These are phyloP conservation scores for Coemansia sp. DNA, from an alignment of 192 early-diverging fungal genomes.

Conservation along the genomic window DNA sequence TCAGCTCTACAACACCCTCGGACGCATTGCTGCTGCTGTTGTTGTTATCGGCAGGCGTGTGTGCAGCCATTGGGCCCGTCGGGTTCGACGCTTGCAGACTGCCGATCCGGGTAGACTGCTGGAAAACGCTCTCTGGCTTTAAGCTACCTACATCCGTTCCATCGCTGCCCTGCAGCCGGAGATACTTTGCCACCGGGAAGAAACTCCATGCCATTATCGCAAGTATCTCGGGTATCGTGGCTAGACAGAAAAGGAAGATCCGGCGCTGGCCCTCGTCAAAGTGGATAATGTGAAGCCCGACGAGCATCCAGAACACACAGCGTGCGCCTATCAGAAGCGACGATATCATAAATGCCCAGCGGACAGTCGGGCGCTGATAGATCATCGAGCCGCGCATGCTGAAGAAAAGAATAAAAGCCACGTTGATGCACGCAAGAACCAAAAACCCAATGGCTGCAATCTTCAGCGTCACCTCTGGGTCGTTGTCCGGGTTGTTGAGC, in stretches of 20 bases:
- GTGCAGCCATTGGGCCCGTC: not conserved
- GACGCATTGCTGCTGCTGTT: not conserved
- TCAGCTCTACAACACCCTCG: conserved; percentile 1
- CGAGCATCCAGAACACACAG: conserved; percentile 50
- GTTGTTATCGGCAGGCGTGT: not conserved
- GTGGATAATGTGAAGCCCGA: conserved; percentile 27
- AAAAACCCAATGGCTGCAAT: conserved; percentile 41
- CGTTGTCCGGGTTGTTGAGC: conserved; percentile 42
- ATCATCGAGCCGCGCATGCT: conserved; percentile 28
- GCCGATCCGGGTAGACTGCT: not conserved
- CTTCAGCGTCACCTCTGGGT: conserved; percentile 25
- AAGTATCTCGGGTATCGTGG: conserved; percentile 30
- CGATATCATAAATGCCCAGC: conserved; percentile 32
- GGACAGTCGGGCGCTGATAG: conserved; percentile 44
- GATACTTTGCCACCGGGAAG: conserved; percentile 23
- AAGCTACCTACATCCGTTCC: conserved; percentile 8
- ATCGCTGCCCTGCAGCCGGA: conserved; percentile 12
- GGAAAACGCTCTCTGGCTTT: conserved; percentile 9
- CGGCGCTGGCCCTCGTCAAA: conserved; percentile 36
- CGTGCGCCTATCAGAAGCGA: conserved; percentile 21
- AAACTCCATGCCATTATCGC: conserved; percentile 27
- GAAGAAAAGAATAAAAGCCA: conserved; percentile 18
- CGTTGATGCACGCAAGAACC: conserved; percentile 20
- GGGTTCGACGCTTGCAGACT: not conserved
- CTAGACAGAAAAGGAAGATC: conserved; percentile 46